phyloP scores from a whole-genome alignment of 2,329 filamentous ascomycete genomes.

The Venturia oleaginea region DNA sequence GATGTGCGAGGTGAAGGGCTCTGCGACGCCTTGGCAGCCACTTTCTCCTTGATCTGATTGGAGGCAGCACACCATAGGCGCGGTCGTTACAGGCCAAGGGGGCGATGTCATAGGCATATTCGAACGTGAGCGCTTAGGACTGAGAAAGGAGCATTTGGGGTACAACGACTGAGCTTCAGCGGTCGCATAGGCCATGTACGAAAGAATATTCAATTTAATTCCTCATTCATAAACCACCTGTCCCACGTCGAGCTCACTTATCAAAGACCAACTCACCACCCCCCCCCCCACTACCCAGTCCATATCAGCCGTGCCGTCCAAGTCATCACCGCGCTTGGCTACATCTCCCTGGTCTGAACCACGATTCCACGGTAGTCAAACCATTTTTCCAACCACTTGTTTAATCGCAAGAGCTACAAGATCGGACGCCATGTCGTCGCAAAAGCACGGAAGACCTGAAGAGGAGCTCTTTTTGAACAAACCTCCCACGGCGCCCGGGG shows the following conservation, averaged over 20 bases:
- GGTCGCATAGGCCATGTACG: not conserved
- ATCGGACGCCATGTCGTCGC: conserved; percentile 8
- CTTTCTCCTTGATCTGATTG: not conserved
- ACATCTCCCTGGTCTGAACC: not conserved
- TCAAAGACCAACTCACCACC: not conserved
- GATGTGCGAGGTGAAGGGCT: not conserved
- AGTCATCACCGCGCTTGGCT: not conserved
- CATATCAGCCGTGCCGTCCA: not conserved
- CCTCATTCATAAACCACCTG: not conserved
- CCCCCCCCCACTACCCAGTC: conserved; percentile 6
- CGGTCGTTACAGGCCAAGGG: not conserved
- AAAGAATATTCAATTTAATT: not conserved
- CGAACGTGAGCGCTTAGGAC: not conserved
- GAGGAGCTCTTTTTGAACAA: conserved; percentile 72
- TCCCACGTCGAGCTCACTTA: not conserved
- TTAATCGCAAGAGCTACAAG: not conserved
- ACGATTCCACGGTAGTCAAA: not conserved
- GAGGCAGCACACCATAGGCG: not conserved
- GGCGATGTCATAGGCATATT: not conserved
- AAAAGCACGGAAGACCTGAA: conserved; percentile 55
- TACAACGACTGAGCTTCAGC: not conserved
- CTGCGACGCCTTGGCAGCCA: not conserved
- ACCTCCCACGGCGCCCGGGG: conserved; percentile 29
- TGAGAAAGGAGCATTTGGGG: not conserved
- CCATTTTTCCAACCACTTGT: not conserved